phyloP scores from a whole-genome alignment of 139 green algal genomes.

The Chlorella sp. region DNA sequence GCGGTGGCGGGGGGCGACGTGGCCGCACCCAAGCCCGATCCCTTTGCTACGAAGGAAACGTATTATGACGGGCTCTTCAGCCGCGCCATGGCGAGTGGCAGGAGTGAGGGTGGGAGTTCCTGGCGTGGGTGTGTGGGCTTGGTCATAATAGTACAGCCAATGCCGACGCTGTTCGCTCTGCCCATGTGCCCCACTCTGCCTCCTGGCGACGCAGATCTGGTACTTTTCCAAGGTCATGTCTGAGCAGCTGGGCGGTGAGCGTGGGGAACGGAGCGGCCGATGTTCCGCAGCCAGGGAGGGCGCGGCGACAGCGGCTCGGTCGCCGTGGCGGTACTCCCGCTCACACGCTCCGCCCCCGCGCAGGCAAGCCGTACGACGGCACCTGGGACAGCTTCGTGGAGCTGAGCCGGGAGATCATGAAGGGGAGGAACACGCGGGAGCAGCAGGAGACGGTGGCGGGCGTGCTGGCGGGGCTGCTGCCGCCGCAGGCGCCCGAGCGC shows the following conservation, averaged over 20 bases:
- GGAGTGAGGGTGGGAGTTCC: too few species aligned
- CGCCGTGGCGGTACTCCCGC: neutral
- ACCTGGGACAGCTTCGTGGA: constrained; percentile 60
- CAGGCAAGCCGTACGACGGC: constrained; percentile 26
- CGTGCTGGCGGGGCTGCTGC: constrained; percentile 48
- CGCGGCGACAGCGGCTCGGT: neutral
- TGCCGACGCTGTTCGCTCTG: neutral
- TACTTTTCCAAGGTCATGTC: constrained; percentile 47
- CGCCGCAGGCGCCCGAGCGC: constrained; percentile 25
- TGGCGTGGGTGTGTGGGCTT: constrained; percentile 16
- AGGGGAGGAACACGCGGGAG: constrained; percentile 46
- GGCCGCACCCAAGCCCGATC: too few species aligned
- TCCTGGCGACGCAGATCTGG: constrained; percentile 22
- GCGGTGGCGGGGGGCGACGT: too few species aligned
- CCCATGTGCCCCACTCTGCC: neutral
- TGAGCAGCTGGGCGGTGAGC: constrained; percentile 52
- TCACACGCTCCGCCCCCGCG: neutral
- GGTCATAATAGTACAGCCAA: neutral
- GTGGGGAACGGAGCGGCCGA: neutral
- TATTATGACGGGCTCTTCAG: constrained; percentile 36
- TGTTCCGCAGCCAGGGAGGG: neutral
- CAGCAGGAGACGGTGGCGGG: constrained; percentile 52
- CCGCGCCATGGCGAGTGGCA: constrained; percentile 37
- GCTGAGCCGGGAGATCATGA: constrained; percentile 55
- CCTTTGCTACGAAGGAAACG: constrained; percentile 34